Conservation (phyloP, 371 early-diverging fungal genomes). For the Actinomucor elegans region DNA sequence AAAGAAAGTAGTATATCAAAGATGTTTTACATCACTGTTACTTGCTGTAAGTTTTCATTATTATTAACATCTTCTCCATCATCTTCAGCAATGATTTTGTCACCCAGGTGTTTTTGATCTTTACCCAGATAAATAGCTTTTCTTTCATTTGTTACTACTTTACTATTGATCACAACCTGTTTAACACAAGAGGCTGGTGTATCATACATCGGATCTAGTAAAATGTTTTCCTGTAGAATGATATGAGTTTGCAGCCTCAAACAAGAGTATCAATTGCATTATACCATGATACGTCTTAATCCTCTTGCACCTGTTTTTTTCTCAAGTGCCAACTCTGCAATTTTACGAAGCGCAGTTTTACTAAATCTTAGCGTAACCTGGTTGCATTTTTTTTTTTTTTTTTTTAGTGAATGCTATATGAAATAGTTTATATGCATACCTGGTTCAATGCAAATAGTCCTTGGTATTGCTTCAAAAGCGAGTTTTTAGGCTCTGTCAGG, state of each 20-base stretch:
- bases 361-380: slow-evolving; percentile 69
- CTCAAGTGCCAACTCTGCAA: slow-evolving; percentile 75
- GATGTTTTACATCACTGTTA: slow-evolving; percentile 7
- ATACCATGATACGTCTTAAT: slow-evolving; percentile 77
- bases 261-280: background rate
- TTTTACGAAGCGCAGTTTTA: slow-evolving; percentile 59
- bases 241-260: slow-evolving; percentile 2
- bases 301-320: slow-evolving; percentile 91
- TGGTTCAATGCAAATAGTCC: slow-evolving; percentile 70
- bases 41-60: background rate
- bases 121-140: slow-evolving; percentile 64
- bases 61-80: slow-evolving; percentile 17
- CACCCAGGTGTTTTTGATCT: slow-evolving; percentile 46
- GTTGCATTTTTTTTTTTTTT: too few relatives aligned
- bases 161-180: slow-evolving; percentile 68
- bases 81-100: slow-evolving; percentile 35
- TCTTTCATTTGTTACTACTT: slow-evolving; percentile 59
- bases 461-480: slow-evolving; percentile 81
- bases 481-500: slow-evolving; percentile 82
- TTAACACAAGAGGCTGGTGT: slow-evolving; percentile 72
- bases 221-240: slow-evolving; percentile 53
- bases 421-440: too few relatives aligned
- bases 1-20: too few relatives aligned
- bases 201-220: slow-evolving; percentile 81
- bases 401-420: background rate